phyloP scores from a whole-genome alignment of 2,329 filamentous ascomycete genomes.

The Zalaria sp. region DNA sequence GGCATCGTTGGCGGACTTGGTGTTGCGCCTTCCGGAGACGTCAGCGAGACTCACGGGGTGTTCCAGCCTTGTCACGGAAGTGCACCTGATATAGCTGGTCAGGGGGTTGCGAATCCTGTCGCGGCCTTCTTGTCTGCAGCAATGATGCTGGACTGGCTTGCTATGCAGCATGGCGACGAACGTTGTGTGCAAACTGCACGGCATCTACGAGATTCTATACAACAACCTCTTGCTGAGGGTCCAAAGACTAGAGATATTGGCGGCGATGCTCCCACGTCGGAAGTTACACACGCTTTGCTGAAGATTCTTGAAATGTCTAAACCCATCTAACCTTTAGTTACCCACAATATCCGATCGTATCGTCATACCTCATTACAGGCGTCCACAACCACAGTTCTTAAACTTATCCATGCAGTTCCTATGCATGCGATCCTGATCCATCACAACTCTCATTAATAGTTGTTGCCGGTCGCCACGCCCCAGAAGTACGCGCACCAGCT shows the following conservation, averaged over 20 bases:
- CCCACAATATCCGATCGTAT: no score
- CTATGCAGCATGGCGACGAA: background rate
- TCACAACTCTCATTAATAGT: conserved; percentile 8
- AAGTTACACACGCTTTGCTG: background rate
- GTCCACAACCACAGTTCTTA: no score
- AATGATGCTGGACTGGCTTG: conserved; percentile 15
- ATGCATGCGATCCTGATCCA: no score
- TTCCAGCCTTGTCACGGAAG: conserved; percentile 20
- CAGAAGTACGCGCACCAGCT: conserved; percentile 45
- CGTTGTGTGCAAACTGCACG: background rate
- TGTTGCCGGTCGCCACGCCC: conserved; percentile 42
- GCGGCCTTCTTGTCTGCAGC: conserved; percentile 17
- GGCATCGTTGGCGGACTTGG: conserved; percentile 34
- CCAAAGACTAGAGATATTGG: background rate
- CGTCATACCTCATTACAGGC: no score
- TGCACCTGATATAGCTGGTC: conserved; percentile 19
- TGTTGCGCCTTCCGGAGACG: conserved; percentile 27
- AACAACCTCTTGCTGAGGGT: background rate
- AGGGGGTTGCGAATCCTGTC: conserved; percentile 17
- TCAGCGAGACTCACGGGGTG: conserved; percentile 4
- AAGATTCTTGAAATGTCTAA: no score
- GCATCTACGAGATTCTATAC: background rate
- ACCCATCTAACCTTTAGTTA: no score
- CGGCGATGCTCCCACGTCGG: background rate
- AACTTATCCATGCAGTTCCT: no score